Conservation (phyloP, 495 filamentous ascomycete genomes). For the Aspergillus sparsus region DNA sequence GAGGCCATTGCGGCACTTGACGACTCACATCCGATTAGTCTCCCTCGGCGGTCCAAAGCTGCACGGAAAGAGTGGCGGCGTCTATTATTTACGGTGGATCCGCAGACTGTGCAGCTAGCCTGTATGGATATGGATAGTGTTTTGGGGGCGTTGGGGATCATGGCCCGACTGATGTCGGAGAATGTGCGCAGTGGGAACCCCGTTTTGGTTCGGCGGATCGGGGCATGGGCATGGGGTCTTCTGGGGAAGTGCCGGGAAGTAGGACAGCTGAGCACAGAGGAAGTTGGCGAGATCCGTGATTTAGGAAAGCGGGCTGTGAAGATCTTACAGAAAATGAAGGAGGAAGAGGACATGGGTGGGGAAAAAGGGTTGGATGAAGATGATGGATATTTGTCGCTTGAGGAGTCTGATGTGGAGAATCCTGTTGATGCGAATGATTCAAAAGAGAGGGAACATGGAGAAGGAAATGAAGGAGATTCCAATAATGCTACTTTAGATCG, state of each 20-base stretch:
- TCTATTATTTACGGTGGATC: conserved; percentile 56
- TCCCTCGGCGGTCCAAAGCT: conserved; percentile 46
- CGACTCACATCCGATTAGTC: conserved; percentile 56
- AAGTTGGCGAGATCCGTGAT: conserved; percentile 53
- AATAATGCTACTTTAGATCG: conserved; percentile 24
- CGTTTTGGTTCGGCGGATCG: conserved; percentile 50
- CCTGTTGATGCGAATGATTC: conserved; percentile 21
- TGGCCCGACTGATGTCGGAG: conserved; percentile 46
- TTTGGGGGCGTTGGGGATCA: conserved; percentile 49
- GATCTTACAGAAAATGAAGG: conserved; percentile 47
- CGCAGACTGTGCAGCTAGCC: conserved; percentile 66
- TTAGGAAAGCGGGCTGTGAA: conserved; percentile 50
- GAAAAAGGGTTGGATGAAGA: conserved; percentile 21
- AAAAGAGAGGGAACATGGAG: conserved; percentile 19
- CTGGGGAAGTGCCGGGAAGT: conserved; percentile 51
- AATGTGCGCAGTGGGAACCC: conserved; percentile 42
- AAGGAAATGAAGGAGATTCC: conserved; percentile 6
- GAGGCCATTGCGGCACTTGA: conserved; percentile 53
- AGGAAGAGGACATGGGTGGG: conserved; percentile 33
- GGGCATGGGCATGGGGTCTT: conserved; percentile 54
- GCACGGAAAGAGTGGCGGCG: conserved; percentile 51
- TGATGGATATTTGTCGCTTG: conserved; percentile 33
- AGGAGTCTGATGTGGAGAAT: conserved; percentile 26
- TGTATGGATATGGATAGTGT: conserved; percentile 65
- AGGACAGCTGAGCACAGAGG: conserved; percentile 49